Evolutionary conservation across 352 stramenopile genomes (phyloP), one percentile per base, ranked within the genome.

Genomic region (Phytophthora pinifolia): DNA sequence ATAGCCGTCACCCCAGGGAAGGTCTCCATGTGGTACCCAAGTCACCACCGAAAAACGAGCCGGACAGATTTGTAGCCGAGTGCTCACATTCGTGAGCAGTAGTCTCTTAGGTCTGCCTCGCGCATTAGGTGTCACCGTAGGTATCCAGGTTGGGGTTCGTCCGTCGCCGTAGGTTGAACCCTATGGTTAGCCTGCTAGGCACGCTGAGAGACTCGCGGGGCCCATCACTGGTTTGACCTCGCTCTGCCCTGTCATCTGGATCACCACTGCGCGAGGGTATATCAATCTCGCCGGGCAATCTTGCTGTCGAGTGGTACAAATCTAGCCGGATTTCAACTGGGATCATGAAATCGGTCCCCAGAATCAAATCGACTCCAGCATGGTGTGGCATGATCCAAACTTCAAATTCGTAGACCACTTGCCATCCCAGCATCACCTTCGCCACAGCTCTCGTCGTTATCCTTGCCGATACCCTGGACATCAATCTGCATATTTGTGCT

Each of bases 1-100:
- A 31, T 29, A 44, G 6, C 37, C 37, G 9, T 44, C n/a, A n/a
- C n/a, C 17, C 1, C 15, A 18, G 4, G 37, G 15, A 4, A 44
- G 17, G 12, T 15, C 37, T 44, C 37, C 37, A 14, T 31, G 37
- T 10, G 18, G 15, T 14, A 15, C 13, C 37, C 37, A 44, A 5
- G 6, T 9, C 4, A 44, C 17, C 37, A 7, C 59, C 57, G 32
- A 48, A 76, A 94, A 98, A 98, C 33, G 96, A 98, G 39, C 76
- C 89, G 32, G 94, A 92, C 15, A 99, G 96, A 6, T 96, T 98
- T 15, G 96, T 99, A 8, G 92, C 89, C 17, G 84, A 82, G 31
- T 78, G 59, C 55, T 87, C 65, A 29, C 15, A 13, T n/a, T 75
- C 69, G 34, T 86, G 70, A 18, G 74, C 63, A 9, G 89, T 47